Conservation (phyloP, 305 asterid genomes). For the Ilex paraguariensis region DNA sequence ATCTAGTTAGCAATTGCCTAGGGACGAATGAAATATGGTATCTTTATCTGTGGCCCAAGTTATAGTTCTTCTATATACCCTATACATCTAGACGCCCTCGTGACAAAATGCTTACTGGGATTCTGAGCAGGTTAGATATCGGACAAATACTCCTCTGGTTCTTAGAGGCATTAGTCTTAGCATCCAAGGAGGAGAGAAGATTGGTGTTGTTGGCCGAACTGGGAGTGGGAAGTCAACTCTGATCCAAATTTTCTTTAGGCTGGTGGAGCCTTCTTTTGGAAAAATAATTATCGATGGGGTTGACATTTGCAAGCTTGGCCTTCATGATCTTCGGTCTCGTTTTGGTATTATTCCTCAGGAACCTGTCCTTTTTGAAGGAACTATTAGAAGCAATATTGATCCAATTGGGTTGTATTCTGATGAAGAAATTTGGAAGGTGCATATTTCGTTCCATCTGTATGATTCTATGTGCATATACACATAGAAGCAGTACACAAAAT, state of each 20-base stretch:
- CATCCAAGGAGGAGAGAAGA: conserved; percentile 54
- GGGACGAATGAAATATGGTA: too few species aligned
- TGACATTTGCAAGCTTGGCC: conserved; percentile 55
- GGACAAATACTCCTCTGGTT: conserved; percentile 59
- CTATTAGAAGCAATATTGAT: conserved; percentile 63
- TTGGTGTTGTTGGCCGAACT: conserved; percentile 75
- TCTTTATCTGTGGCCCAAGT: too few species aligned
- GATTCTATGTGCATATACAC: neutral
- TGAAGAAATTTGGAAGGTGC: conserved; percentile 76
- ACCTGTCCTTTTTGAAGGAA: conserved; percentile 65
- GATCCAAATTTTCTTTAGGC: conserved; percentile 66
- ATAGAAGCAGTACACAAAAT: neutral
- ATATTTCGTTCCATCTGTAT: neutral
- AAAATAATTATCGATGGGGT: conserved; percentile 50
- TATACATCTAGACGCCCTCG: too few species aligned
- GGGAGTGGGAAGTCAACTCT: conserved; percentile 79
- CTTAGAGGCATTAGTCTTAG: conserved; percentile 54
- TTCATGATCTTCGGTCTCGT: conserved; percentile 61
- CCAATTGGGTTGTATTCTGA: conserved; percentile 60
- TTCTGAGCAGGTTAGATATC: conserved; percentile 57
- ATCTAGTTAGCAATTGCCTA: too few species aligned
- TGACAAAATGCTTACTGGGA: too few species aligned
- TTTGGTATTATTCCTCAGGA: conserved; percentile 83
- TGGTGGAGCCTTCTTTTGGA: conserved; percentile 62
- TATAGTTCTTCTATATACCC: too few species aligned